Percentiles rank a stretch among this genome's conserved stretches.
Evolutionary conservation across 768 basidiomycete genomes (phyloP).

Genomic region (Mrakia blollopis): DNA sequence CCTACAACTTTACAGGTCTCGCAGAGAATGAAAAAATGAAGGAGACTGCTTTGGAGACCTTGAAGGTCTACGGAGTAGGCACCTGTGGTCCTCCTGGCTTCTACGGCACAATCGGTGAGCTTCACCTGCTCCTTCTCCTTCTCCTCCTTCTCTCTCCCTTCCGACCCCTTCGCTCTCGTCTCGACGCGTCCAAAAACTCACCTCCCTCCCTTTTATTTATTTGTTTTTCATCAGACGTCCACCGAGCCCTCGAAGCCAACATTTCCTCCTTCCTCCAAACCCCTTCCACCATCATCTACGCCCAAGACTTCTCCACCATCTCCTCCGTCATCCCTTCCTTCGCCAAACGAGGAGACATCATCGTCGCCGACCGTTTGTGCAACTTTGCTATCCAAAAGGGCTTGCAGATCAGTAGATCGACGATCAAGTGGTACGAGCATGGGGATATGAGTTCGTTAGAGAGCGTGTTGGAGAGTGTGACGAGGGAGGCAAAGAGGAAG

Average conservation of each 20-base stretch:
- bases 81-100: constrained; percentile 96
- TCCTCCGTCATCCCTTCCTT: constrained; percentile 95
- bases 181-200: background rate
- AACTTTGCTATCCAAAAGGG: constrained; percentile 96
- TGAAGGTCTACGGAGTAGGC: constrained; percentile 85
- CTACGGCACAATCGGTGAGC: constrained; percentile 87
- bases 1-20: constrained; percentile 86
- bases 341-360: constrained; percentile 93
- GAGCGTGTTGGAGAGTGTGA: constrained; percentile 72
- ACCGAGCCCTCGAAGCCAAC: constrained; percentile 79
- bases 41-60: constrained; percentile 71
- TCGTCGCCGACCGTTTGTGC: constrained; percentile 95
- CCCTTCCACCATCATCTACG: constrained; percentile 84
- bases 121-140: background rate
- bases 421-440: constrained; percentile 92
- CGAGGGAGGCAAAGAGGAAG: constrained; percentile 83
- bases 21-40: constrained; percentile 83
- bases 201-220: background rate
- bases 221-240: constrained; percentile 61
- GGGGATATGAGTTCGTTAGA: constrained; percentile 89
- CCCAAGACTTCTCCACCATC: constrained; percentile 86
- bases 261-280: constrained; percentile 87
- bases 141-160: background rate
- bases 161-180: background rate
- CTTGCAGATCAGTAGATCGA: constrained; percentile 84